Evolutionary conservation across 1,284 basidiomycete species (phyloP), one percentile per base, ranked within the genome.

Genomic region (Moesziomyces aphidis): DNA sequence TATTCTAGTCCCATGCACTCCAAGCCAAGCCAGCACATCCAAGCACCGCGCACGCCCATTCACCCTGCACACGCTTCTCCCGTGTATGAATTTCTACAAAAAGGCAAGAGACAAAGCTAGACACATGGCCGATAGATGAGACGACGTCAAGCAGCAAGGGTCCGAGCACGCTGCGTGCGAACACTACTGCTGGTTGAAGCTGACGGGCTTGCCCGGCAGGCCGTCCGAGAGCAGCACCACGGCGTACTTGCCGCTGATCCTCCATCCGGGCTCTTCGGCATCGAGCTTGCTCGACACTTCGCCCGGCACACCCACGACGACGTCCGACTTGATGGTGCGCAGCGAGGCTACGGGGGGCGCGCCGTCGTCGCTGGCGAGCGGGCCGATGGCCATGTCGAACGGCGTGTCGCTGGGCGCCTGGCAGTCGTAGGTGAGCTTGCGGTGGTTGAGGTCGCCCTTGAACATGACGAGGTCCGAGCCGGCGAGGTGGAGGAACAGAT

Each of bases 361-460:
- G 53, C 95, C 95, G 26, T 93, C 88, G 23, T 93, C 89, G 71
- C 89, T 93, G 0, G 94, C 93, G 89, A 99, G 92, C 0, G 95
- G 92, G 0, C 96, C 95, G 76, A 98, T 97, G 6, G 95, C 93
- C 55, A 92, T 86, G 57, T 93, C 90, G 85, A 98, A 98, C 4
- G 94, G 92, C 26, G 94, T 96, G 67, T 91, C 91, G 39, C 92
- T 90, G 0, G 95, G 96, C 1, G 94, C 94, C 66, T 81, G 82
- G 63, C 81, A 82, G 51, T 83, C 83, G 77, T 82, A 85, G 0
- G 82, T 85, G 46, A 97, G 87, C 87, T 93, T 92, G 80, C 93
- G 90, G 86, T 93, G 92, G 86, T 97, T 97, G 49, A 97, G 87
- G 83, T 97, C 95, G 45, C 81, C 95, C 87, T 98, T 98, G 90